Conservation (phyloP, 1,284 basidiomycete species). For the Trametes sp. region DNA sequence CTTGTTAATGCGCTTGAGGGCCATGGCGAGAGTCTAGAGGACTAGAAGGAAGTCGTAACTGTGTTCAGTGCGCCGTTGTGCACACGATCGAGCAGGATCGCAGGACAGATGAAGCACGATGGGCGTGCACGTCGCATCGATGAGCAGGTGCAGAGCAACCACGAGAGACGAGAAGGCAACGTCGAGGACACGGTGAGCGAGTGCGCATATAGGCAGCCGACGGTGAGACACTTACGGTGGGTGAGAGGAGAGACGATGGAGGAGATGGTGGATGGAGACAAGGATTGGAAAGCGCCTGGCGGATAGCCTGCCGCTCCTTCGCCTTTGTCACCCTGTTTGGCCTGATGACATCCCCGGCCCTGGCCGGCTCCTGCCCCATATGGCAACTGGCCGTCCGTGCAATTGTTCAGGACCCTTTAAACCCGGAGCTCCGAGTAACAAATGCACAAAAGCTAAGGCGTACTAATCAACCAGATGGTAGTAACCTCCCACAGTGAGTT, state of each 20-base stretch:
- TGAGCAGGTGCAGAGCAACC: slow-evolving; percentile 12
- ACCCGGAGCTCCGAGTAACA: too few relatives aligned
- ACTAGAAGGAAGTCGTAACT: slow-evolving; percentile 39
- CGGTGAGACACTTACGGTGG: slow-evolving; percentile 29
- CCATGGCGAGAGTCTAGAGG: slow-evolving; percentile 64
- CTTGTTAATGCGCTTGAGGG: slow-evolving; percentile 99
- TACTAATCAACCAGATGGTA: too few relatives aligned
- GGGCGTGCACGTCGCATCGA: slow-evolving; percentile 23
- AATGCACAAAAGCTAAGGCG: too few relatives aligned
- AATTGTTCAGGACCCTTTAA: too few relatives aligned
- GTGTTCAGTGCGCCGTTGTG: slow-evolving; percentile 1
- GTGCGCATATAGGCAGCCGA: background rate
- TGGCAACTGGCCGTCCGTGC: background rate
- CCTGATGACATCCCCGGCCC: slow-evolving; percentile 34
- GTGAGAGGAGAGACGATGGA: slow-evolving; percentile 29
- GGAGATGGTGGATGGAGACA: slow-evolving; percentile 38
- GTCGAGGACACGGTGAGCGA: slow-evolving; percentile 11
- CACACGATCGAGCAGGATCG: slow-evolving; percentile 39
- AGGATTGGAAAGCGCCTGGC: slow-evolving; percentile 30
- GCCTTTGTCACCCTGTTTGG: slow-evolving; percentile 39
- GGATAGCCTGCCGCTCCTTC: slow-evolving; percentile 31
- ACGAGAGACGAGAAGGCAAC: slow-evolving; percentile 6
- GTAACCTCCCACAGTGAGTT: too few relatives aligned
- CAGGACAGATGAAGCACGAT: slow-evolving; percentile 34
- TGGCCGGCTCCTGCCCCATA: slow-evolving; percentile 19